Evolutionary conservation across 2,329 filamentous ascomycete species (phyloP), one percentile per base, ranked within the genome.

Genomic region (Didymella exigua): DNA sequence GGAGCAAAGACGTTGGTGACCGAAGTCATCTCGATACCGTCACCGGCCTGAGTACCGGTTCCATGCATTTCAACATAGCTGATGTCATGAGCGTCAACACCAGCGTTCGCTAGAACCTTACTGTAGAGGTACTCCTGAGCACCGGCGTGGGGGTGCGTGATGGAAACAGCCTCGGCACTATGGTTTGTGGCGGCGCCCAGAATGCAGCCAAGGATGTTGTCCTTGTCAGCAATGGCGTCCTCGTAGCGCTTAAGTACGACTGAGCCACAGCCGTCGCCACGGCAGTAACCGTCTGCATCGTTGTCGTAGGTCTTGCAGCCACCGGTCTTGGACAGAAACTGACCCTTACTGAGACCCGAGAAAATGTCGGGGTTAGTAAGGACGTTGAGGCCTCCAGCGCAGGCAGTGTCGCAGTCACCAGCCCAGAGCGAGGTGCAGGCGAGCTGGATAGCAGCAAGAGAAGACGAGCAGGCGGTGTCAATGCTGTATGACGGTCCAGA

Each of bases 61-160:
- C 90, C 91, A 72, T 96, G 91, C 87, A 95, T 91, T 75, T 96
- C 91, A 8, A 96, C 87, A 67, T 93, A 96, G 73, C 86, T 86
- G 43, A 96, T 83, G 59, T 93, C 89, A 45, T 86, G 82, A 1
- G 90, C 88, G 66, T 93, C 87, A 19, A 95, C 82, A 54, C 88
- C 87, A 36, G 89, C 87, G 37, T 89, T 84, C 42, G 88, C 83
- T 1, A 95, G 80, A 24, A 95, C 86, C 33, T 84, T 81, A 51
- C 84, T 83, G 66, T 89, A 93, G 10, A 95, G 77, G 42, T 83
- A 79, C 11, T 89, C 85, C 73, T 96, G 91, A 0, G 89, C 88
- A 13, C 85, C 88, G 4, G 86, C 89, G 71, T 95, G 90, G 1
- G 91, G 91, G 54, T 91, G 89, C 0, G 90, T 95, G 67, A 96